Conservation (phyloP, 306 rosid genomes). For the Erythrophleum fordii region DNA sequence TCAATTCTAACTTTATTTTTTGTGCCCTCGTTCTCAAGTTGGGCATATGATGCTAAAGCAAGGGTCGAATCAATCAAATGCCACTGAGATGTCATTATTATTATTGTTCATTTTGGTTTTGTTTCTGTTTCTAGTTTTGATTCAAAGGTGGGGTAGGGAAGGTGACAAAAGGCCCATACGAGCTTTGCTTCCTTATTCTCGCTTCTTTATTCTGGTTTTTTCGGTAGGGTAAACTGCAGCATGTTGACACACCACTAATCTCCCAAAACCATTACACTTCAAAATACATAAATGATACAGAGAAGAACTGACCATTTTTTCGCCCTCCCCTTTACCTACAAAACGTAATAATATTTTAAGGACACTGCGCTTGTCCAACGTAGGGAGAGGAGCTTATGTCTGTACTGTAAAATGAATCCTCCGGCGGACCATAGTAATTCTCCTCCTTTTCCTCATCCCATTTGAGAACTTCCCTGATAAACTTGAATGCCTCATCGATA, state of each 20-base stretch:
- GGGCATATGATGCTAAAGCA: neutral
- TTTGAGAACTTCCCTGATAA: constrained; percentile 84
- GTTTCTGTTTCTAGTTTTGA: neutral
- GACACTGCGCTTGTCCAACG: constrained; percentile 61
- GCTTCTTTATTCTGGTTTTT: neutral
- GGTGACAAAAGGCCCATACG: neutral
- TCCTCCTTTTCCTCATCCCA: constrained; percentile 96
- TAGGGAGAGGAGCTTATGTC: constrained; percentile 88
- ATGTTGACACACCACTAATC: constrained; percentile 35
- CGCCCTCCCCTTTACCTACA: neutral
- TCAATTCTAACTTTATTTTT: neutral
- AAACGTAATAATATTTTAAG: constrained; percentile 13
- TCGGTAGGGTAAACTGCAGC: neutral
- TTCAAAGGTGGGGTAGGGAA: neutral
- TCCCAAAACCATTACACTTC: constrained; percentile 43
- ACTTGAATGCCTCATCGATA: constrained; percentile 88
- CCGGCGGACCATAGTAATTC: constrained; percentile 75
- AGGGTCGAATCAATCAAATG: neutral
- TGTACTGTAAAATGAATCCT: constrained; percentile 93
- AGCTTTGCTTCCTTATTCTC: neutral
- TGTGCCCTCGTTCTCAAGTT: neutral
- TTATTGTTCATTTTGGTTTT: neutral
- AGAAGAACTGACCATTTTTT: constrained; percentile 37
- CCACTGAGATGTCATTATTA: neutral
- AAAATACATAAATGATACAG: constrained; percentile 35